Conservation (phyloP, 148 eudicot species). For the Pouteria glomerata region DNA sequence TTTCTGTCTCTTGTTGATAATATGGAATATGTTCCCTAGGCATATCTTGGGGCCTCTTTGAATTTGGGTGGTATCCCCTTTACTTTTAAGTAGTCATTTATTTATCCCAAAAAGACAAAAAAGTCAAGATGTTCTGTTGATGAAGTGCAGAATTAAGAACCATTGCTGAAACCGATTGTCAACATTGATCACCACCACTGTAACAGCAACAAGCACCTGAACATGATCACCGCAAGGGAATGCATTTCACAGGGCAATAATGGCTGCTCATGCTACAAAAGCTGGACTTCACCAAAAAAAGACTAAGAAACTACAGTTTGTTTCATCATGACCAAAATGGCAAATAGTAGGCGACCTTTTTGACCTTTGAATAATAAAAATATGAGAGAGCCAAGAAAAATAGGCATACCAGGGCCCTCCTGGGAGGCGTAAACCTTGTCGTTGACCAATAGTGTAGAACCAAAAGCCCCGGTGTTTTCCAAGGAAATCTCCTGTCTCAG, state of each 20-base stretch:
- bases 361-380: neutral
- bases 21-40: no score
- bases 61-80: no score
- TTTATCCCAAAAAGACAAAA: no score
- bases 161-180: neutral
- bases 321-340: neutral
- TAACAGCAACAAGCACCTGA: neutral
- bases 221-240: neutral
- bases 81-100: no score
- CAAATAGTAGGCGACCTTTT: neutral
- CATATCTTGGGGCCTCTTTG: no score
- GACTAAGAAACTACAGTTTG: constrained; percentile 2
- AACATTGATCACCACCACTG: neutral
- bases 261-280: neutral
- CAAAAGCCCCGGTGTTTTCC: constrained; percentile 92
- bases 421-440: constrained; percentile 92
- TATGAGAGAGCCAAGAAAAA: neutral
- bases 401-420: constrained; percentile 99
- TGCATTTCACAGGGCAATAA: neutral
- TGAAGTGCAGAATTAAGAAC: neutral
- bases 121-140: no score
- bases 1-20: no score
- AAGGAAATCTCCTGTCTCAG: constrained; percentile 90
- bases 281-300: neutral
- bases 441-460: constrained; percentile 97